Base-by-base conservation (phyloP, 495 filamentous ascomycete genomes). In the Penicillium egyptiacum region DNA sequence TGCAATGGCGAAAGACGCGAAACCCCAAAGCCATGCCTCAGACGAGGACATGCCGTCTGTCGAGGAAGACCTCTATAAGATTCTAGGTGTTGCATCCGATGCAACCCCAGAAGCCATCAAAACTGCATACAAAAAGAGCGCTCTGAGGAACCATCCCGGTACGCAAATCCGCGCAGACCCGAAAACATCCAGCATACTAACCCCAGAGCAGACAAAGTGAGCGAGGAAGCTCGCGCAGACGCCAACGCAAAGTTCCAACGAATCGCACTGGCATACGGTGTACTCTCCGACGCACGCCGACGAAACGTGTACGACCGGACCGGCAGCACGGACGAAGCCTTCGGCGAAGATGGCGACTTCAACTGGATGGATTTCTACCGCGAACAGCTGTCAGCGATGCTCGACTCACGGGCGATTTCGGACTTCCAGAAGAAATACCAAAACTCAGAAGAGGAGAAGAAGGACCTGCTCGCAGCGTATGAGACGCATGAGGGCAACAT, bases 61-160 rank as follows among this genome's bases (percentile, higher is more conserved):
- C 41, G 75, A 79, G 31, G 86, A 88, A 45, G 83, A 97, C 72
- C 92, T 93, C 65, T 98, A 98, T 75, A 88, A 92, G 62, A 91
- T 94, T 66, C 79, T 98, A 25, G 87, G 82, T 12, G 75, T 94
- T 50, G 76, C 85, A 53, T 79, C 79, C 25, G 79, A 86, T 41
- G 89, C 88, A 53, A 85, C 81, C 19, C 87, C 94, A 45, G 77
- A 78, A 48, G 90, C 95, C 62, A 88, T 98, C 72, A 98, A 97
- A 66, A 91, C 94, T 70, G 92, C 94, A 12, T 98, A 98, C 76
- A 84, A 89, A 66, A 97, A 96, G 69, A 82, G 90, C 60, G 90
- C 88, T 56, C 73, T 98, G 57, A 80, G 88, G 59, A 91, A 95
- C 62, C 94, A 98, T 75, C 94, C 94, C 59, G 93, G 96, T 83